Evolutionary conservation across 768 basidiomycete species (phyloP), one percentile per base, ranked within the genome.

Genomic region (Pleurotus giganteus): DNA sequence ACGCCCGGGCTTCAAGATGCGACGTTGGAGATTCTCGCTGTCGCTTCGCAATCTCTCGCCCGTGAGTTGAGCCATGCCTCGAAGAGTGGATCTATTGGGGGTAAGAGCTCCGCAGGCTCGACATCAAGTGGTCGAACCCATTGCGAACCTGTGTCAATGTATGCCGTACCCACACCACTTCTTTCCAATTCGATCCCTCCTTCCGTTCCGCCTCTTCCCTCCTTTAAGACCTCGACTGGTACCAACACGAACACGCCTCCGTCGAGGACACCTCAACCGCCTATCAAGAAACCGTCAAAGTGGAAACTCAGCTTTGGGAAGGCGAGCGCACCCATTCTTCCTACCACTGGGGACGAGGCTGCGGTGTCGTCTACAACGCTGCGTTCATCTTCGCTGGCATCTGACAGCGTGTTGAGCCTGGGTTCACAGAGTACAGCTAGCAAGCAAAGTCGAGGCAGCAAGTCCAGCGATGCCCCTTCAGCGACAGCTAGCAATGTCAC

Each of bases 251-350:
- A n/a, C 23, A 21, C 11, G 15, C 39, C 24, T 2, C 49, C n/a
- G 39, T 13, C 31, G 19, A 47, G 27, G 49, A n/a, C 12, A n/a
- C n/a, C n/a, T n/a, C n/a, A n/a, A n/a, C n/a, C n/a, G n/a, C 31
- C 49, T 59, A 60, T 69, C 54, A 93, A 91, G 77, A 93, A 93
- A 75, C 76, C 88, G 51, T 91, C 88, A n/a, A 91, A 85, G 64
- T 87, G 93, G 90, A 90, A 88, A 71, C 76, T 90, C 62, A 76
- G 84, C 61, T 88, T 92, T 69, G 77, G 89, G 58, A 85, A 83
- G 72, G 74, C 71, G 63, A 78, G 67, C 60, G 67, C 73, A 32
- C 39, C 52, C 12, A 61, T 75, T 49, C 64, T 72, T 34, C 60
- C 72, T 19, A 58, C 70, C 4, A 65, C 73, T 29, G 78, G 75